Evolutionary conservation across 495 filamentous ascomycete genomes (phyloP), one percentile per base, ranked within the genome.

Genomic region (Hypoxylon perforatum): DNA sequence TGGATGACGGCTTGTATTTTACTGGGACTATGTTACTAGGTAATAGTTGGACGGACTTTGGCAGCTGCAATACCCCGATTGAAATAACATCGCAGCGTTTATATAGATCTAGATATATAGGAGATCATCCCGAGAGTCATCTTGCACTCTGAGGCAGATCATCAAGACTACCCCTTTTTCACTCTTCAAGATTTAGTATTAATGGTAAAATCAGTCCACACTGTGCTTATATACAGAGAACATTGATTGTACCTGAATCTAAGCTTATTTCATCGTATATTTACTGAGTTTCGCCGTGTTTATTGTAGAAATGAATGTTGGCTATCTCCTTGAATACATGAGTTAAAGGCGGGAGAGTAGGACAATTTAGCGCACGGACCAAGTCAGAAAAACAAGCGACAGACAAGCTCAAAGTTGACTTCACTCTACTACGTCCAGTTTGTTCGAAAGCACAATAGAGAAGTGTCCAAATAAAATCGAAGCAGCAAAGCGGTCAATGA

Each of bases 11-110:
- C 21, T 28, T 25, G 50, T 56, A 38, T 49, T 47, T 50, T 54
- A 25, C 33, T 50, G 10, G 53, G 41, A n/a, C 17, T 52, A 23
- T 51, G 12, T 42, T 22, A 22, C 39, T 28, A n/a, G 53, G 54
- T 44, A 25, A 17, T 21, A 49, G 63, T 60, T 15, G 41, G 30
- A 18, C 14, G 42, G 38, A 59, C 45, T 21, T 65, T 50, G 33
- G 50, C 30, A 10, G 30, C 21, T 47, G 28, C 5, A 61, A 56
- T 53, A 55, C 44, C 56, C 56, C 36, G 49, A 54, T 23, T 45
- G 12, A 53, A 23, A 56, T 47, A 17, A 11, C 23, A 60, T 5
- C 22, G 21, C 5, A 33, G 35, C 19, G 33, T 11, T n/a, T 50
- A 60, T 60, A 36, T 33, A 44, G 19, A 25, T 38, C 23, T 9